Base-by-base conservation (phyloP, 2,329 filamentous ascomycete genomes). In the Aspergillus tubingensis region DNA sequence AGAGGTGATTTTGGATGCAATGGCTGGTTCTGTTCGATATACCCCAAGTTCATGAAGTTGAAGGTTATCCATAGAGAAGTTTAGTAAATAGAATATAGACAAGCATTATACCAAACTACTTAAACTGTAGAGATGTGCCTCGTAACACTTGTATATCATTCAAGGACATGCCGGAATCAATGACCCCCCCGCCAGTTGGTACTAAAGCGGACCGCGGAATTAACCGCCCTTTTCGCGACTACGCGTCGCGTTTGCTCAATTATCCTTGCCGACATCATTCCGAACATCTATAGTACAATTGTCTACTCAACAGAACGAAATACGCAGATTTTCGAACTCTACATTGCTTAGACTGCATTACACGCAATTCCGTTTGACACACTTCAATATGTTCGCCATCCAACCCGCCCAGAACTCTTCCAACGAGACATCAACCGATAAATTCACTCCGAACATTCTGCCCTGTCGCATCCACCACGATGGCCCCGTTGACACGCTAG, bases 391-490 rank as follows among this genome's bases (percentile, higher is more conserved):
- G 74, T 75, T 76, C 56, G 67, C 73, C 57, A 67, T 80, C 52
- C 69, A 76, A 62, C 59, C 72, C 38, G 57, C 68, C 57, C 65
- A 67, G 64, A 59, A 63, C 49, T 54, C 60, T 48, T 49, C 65
- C n/a, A 62, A 62, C 36, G 58, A 63, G 15, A 55, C 64, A 3
- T 62, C 68, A 36, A 62, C 60, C 4, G 61, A 65, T 15, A 81
- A 81, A 61, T 80, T 81, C 57, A 85, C 81, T 0, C 85, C 89
- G 3, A 89, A 96, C 70, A 79, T 96, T 19, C 82, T 97, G 13
- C 92, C 93, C 3, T 95, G 91, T 69, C 85, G 86, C 57, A 86
- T 97, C 70, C 84, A 93, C 68, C 89, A 96, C 75, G 86, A 90
- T 67, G 93, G 93, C 1, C 82, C 87, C 1, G 81, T 94, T 57